A percentile compares a stretch with the other conserved stretches of the same genome.
These are phyloP conservation scores for Gyromitra esculenta DNA, from an alignment of 2,329 filamentous ascomycete genomes.

Conservation along the genomic window DNA sequence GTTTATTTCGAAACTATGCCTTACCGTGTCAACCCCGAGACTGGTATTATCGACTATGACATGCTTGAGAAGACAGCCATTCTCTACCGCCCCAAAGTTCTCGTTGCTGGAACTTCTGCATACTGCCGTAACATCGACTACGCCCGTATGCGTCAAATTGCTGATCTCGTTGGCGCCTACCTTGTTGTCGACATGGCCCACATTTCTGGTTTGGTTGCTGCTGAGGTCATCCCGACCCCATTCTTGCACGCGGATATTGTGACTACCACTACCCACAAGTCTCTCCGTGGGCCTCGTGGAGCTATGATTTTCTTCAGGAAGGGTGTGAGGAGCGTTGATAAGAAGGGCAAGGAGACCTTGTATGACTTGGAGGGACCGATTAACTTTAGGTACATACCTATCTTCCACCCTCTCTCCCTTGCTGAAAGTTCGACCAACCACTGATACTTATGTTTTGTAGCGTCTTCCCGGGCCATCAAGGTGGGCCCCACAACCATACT, in stretches of 20 bases:
- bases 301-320: constrained; percentile 99
- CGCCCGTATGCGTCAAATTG: constrained; percentile 92
- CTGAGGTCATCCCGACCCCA: constrained; percentile 90
- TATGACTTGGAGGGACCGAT: constrained; percentile 96
- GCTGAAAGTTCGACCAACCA: not conserved
- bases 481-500: constrained; percentile 98
- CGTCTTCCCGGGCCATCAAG: constrained; percentile 98
- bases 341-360: constrained; percentile 88
- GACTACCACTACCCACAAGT: constrained; percentile 99
- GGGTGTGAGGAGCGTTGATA: constrained; percentile 86
- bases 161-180: constrained; percentile 92
- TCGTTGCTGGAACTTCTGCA: constrained; percentile 95
- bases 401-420: not conserved
- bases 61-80: constrained; percentile 87
- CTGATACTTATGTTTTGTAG: constrained; percentile 59
- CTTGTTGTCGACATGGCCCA: constrained; percentile 98
- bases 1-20: constrained; percentile 99
- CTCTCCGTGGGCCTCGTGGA: constrained; percentile 92
- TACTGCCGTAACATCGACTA: constrained; percentile 99
- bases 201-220: constrained; percentile 94
- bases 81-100: constrained; percentile 93
- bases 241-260: constrained; percentile 95
- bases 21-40: constrained; percentile 87
- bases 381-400: constrained; percentile 74
- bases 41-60: constrained; percentile 97